Evolutionary conservation across 2,329 filamentous ascomycete genomes (phyloP), one percentile per base, ranked within the genome.

Genomic region (Trichoderma pleuroti): DNA sequence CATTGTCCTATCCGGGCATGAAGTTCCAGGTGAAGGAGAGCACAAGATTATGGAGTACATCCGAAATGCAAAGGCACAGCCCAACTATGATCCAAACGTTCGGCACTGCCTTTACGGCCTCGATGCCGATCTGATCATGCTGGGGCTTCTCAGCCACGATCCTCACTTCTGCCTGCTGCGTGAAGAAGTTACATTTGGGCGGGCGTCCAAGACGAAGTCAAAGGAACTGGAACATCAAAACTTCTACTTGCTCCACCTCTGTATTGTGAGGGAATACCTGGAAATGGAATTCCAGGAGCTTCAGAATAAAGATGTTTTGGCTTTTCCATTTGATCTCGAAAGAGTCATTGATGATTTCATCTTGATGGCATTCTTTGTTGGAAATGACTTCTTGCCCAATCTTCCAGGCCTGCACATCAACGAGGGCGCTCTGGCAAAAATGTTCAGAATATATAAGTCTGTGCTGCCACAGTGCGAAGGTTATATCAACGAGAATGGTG

Each of bases 31-130:
- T 76, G 97, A 99, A 83, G 96, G 96, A 76, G 96, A 99, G 82
- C 96, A 99, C 85, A 99, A 99, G 84, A 97, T 99, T 82, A 99
- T 99, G 96, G 97, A 99, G 82, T 99, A 99, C 82, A 99, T 99
- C 81, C 92, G 96, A 76, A 93, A 97, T 81, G 93, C 96, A 73
- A 98, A 98, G 85, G 94, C 95, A 62, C 96, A 99, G 81, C 93
- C 93, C 2, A 89, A 91, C 73, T 99, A 99, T 81, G 91, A 97
- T 80, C 88, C 93, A 63, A 98, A 99, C 77, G 89, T 97, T 73
- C 93, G 96, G 71, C 96, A 99, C 82, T 99, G 97, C 82, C 86
- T 99, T 73, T 99, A 99, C 82, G 97, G 97, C 28, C 87, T 99
- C 63, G 96, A 99, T 82, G 96, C 96, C 57, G 96, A 99, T 84